phyloP scores from a whole-genome alignment of 257 asterid species.

The Nicotiana tomentosiformis region DNA sequence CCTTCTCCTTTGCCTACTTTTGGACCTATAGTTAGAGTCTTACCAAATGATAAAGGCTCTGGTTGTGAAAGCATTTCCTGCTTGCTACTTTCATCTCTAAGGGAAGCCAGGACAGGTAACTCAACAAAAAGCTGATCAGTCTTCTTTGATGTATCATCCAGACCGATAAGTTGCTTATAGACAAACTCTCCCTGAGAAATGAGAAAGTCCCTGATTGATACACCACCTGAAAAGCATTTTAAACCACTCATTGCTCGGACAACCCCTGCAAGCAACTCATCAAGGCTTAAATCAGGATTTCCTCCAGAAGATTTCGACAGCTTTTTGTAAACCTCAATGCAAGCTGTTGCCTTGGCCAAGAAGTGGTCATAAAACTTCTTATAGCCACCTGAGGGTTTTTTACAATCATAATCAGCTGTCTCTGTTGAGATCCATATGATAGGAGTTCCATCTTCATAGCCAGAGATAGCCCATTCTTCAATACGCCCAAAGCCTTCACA shows the following conservation, averaged over 20 bases:
- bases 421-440: slow-evolving; percentile 84
- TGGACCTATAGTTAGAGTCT: slow-evolving; percentile 54
- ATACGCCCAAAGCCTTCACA: slow-evolving; percentile 91
- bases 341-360: slow-evolving; percentile 72
- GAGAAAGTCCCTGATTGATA: slow-evolving; percentile 65
- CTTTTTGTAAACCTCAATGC: slow-evolving; percentile 74
- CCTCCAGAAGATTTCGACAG: slow-evolving; percentile 66
- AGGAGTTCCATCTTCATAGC: slow-evolving; percentile 88
- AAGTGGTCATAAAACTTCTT: slow-evolving; percentile 70
- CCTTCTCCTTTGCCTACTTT: slow-evolving; percentile 28
- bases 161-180: slow-evolving; percentile 72
- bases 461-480: slow-evolving; percentile 96
- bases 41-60: slow-evolving; percentile 30
- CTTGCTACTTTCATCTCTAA: slow-evolving; percentile 56
- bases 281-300: slow-evolving; percentile 52
- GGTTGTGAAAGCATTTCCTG: slow-evolving; percentile 25
- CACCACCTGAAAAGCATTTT: slow-evolving; percentile 68
- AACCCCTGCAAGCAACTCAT: slow-evolving; percentile 87
- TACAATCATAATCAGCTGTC: slow-evolving; percentile 79
- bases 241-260: slow-evolving; percentile 75
- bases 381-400: slow-evolving; percentile 71
- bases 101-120: slow-evolving; percentile 55
- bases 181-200: slow-evolving; percentile 82
- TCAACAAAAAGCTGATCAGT: slow-evolving; percentile 48
- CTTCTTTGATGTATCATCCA: slow-evolving; percentile 75